A percentile compares a stretch with the other conserved stretches of the same genome.
Evolutionary conservation across 441 rosid species (phyloP).

Genomic region (Flueggea neowawraea): DNA sequence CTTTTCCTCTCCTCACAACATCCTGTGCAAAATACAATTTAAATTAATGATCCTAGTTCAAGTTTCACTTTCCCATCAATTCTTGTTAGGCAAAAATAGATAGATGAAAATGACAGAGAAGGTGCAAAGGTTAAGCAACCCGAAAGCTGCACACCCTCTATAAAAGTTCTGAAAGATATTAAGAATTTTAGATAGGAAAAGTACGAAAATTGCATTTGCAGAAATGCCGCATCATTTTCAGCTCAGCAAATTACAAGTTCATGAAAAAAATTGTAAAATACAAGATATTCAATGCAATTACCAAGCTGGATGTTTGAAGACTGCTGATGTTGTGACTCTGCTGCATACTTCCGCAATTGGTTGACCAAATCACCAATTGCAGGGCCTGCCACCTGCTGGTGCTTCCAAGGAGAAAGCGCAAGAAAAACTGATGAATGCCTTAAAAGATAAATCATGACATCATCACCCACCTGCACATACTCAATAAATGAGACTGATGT

Average conservation of each 20-base stretch:
- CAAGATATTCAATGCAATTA: conserved; percentile 10
- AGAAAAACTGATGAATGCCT: conserved; percentile 57
- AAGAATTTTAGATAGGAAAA: too few relatives aligned
- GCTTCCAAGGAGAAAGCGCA: conserved; percentile 42
- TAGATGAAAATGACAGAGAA: background rate
- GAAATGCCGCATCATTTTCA: too few relatives aligned
- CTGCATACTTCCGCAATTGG: conserved; percentile 19
- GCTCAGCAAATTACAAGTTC: background rate
- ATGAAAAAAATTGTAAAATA: background rate
- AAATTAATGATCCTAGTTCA: background rate
- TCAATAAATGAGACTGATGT: background rate
- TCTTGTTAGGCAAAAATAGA: background rate
- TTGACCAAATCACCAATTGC: conserved; percentile 34
- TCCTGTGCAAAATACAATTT: conserved; percentile 15
- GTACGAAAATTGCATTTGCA: too few relatives aligned
- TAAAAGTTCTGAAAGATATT: too few relatives aligned
- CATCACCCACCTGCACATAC: conserved; percentile 65
- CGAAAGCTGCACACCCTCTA: background rate
- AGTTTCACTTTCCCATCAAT: conserved; percentile 1
- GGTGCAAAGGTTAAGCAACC: background rate
- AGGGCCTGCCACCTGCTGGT: conserved; percentile 79
- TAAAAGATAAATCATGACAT: conserved; percentile 68
- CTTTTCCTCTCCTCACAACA: conserved; percentile 35
- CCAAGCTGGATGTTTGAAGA: conserved; percentile 13
- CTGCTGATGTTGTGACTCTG: conserved; percentile 16